phyloP scores from a whole-genome alignment of 768 basidiomycete species.

The Pisolithus tinctorius region DNA sequence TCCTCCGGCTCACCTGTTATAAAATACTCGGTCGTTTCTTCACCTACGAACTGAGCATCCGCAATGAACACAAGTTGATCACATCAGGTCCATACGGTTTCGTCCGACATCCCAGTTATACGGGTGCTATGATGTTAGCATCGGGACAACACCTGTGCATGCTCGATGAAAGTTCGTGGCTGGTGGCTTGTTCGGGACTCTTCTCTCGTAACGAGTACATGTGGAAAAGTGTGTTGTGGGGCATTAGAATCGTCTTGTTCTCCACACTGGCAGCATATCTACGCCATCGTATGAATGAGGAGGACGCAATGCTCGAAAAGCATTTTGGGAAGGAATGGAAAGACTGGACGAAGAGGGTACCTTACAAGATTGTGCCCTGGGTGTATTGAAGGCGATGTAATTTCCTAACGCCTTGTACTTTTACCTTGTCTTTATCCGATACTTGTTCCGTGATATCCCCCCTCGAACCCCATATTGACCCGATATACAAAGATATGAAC shows the following conservation, averaged over 20 bases:
- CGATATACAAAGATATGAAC: background rate
- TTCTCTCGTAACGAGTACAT: constrained; percentile 1
- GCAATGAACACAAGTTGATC: constrained; percentile 16
- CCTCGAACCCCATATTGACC: background rate
- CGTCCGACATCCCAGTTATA: constrained; percentile 28
- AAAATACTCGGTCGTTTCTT: constrained; percentile 17
- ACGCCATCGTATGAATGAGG: constrained; percentile 16
- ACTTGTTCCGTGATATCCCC: no score
- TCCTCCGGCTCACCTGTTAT: constrained; percentile 14
- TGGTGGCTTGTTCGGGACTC: constrained; percentile 3
- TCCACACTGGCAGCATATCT: accelerated
- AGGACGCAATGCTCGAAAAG: constrained; percentile 24
- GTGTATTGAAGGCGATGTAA: background rate
- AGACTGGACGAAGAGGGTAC: constrained; percentile 16
- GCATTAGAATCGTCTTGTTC: background rate
- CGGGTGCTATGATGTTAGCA: background rate
- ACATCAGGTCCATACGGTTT: constrained; percentile 19
- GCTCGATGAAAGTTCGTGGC: constrained; percentile 3
- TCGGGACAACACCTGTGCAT: constrained; percentile 3
- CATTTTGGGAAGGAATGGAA: constrained; percentile 23
- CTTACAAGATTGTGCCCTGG: constrained; percentile 17
- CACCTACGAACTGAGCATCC: constrained; percentile 22
- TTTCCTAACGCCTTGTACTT: no score
- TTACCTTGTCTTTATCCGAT: no score
- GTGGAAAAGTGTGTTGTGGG: background rate